Evolutionary conservation across 1,139 yeast species (phyloP).

Genomic region (Ogataea hybrid): DNA sequence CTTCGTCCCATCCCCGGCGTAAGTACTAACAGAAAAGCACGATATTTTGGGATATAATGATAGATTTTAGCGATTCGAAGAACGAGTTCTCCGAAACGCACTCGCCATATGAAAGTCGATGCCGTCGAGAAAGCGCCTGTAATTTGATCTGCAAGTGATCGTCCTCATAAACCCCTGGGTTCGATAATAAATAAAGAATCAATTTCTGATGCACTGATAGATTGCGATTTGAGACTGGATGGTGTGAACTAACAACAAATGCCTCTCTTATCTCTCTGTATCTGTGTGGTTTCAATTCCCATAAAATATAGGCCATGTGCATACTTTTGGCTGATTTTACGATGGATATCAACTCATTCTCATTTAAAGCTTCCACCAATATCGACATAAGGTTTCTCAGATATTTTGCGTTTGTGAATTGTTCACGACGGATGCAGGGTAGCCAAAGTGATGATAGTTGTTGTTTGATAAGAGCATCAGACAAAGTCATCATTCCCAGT

Average conservation of each 20-base stretch:
- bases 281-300: slow-evolving; percentile 19
- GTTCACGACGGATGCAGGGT: slow-evolving; percentile 13
- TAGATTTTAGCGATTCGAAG: not conserved
- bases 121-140: not conserved
- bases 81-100: not conserved
- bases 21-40: too few species aligned
- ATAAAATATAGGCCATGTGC: slow-evolving; percentile 22
- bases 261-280: not conserved
- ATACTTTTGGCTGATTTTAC: slow-evolving; percentile 13
- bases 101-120: slow-evolving; percentile 2
- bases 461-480: slow-evolving; percentile 15
- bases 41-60: not conserved
- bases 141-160: not conserved
- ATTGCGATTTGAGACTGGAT: not conserved
- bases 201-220: not conserved
- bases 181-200: not conserved
- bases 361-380: not conserved
- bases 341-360: slow-evolving; percentile 6
- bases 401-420: slow-evolving; percentile 15
- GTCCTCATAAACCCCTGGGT: not conserved
- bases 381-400: slow-evolving; percentile 23
- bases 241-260: too few species aligned
- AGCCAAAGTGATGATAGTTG: slow-evolving; percentile 22
- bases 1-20: not conserved
- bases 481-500: slow-evolving; percentile 17